phyloP scores from a whole-genome alignment of 1,284 basidiomycete genomes.

The Cutaneotrichosporon arboriforme region DNA sequence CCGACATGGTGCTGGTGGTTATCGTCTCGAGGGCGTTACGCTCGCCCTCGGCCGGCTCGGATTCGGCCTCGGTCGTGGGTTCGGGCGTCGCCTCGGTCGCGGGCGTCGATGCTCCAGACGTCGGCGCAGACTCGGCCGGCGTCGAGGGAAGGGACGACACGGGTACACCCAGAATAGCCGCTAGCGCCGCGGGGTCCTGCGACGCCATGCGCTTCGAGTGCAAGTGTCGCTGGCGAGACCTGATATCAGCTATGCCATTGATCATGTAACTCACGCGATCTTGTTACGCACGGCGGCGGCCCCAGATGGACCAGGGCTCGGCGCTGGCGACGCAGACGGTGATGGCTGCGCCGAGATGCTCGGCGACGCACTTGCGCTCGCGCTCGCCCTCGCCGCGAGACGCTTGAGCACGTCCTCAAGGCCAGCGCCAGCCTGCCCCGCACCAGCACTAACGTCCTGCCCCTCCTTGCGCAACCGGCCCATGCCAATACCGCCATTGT shows the following conservation, averaged over 20 bases:
- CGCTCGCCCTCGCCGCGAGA: conserved; percentile 24
- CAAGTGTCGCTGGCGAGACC: conserved; percentile 43
- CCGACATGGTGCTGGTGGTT: conserved; percentile 37
- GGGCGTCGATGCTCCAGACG: conserved; percentile 21
- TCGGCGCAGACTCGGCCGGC: conserved; percentile 9
- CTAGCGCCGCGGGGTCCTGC: conserved; percentile 44
- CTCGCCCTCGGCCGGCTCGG: conserved; percentile 1
- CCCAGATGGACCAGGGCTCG: conserved; percentile 22
- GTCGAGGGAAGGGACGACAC: conserved; percentile 34
- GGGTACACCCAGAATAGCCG: conserved; percentile 47
- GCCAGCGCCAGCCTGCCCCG: conserved; percentile 44
- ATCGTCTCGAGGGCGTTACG: conserved; percentile 31
- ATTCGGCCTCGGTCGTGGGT: background rate
- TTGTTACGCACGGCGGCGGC: conserved; percentile 25
- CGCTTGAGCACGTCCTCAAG: conserved; percentile 45
- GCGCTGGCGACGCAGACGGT: conserved; percentile 11
- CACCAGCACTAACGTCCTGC: conserved; percentile 36
- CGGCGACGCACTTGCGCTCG: conserved; percentile 15
- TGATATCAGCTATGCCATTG: conserved; percentile 20
- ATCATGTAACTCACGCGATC: conserved; percentile 37
- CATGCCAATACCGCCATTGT: conserved; percentile 49
- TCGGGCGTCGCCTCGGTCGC: conserved; percentile 14
- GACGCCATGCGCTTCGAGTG: conserved; percentile 43
- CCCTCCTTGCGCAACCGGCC: conserved; percentile 44
- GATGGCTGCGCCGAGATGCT: conserved; percentile 17